A percentile compares a stretch with the other conserved stretches of the same genome.
Evolutionary conservation across 768 basidiomycete genomes (phyloP).

Genomic region (Chalciporus piperatus): DNA sequence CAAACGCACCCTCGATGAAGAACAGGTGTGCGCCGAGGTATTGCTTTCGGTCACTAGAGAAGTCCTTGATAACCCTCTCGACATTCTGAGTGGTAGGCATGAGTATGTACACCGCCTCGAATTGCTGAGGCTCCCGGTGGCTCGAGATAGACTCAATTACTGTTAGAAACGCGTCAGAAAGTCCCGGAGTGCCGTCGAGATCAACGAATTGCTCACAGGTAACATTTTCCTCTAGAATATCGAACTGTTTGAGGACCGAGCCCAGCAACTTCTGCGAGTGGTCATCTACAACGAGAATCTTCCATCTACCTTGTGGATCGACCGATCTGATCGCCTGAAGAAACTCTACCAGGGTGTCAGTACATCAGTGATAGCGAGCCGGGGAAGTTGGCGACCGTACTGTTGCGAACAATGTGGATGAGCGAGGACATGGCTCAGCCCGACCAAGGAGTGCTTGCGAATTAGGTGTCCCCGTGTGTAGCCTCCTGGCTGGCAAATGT

Average conservation of each 20-base stretch:
- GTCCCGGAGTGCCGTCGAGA: background rate
- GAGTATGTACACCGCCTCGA: constrained; percentile 91
- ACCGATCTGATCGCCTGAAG: constrained; percentile 85
- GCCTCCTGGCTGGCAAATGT: background rate
- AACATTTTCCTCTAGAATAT: constrained; percentile 94
- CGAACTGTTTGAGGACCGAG: constrained; percentile 87
- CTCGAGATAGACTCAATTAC: constrained; percentile 91
- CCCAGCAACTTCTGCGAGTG: constrained; percentile 81
- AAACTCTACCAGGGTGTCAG: constrained; percentile 54
- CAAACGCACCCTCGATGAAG: constrained; percentile 80
- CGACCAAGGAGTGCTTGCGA: background rate
- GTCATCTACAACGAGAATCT: constrained; percentile 96
- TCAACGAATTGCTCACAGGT: constrained; percentile 61
- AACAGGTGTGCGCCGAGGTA: constrained; percentile 89
- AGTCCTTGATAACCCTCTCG: constrained; percentile 87
- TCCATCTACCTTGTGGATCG: constrained; percentile 87
- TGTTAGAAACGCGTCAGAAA: constrained; percentile 33
- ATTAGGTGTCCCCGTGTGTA: too few species aligned
- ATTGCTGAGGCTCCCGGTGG: constrained; percentile 77
- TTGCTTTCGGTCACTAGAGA: constrained; percentile 55
- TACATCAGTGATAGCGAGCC: background rate
- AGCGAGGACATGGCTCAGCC: constrained; percentile 40
- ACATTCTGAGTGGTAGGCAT: constrained; percentile 96
- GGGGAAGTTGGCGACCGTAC: constrained; percentile 31
- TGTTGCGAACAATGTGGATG: constrained; percentile 43